Evolutionary conservation across 140 eudicot species (phyloP).

Genomic region (Flaveria floridana): DNA sequence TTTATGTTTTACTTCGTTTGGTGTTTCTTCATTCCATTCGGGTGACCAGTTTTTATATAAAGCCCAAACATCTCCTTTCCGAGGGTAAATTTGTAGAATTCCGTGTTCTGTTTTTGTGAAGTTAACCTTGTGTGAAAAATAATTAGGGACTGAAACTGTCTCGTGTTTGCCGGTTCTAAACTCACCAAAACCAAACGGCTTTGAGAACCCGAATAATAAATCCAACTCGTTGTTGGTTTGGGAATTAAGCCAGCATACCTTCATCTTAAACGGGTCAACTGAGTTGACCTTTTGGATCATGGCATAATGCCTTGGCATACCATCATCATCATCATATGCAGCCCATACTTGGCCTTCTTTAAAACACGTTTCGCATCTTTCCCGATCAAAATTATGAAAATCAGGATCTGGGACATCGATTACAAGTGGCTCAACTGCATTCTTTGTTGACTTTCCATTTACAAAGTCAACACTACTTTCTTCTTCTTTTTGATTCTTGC

Average conservation of each 20-base stretch:
- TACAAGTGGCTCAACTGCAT: constrained; percentile 25
- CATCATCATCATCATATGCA: constrained; percentile 66
- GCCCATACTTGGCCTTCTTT: constrained; percentile 65
- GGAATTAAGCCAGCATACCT: constrained; percentile 56
- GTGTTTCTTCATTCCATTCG: constrained; percentile 40
- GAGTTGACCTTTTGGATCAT: constrained; percentile 51
- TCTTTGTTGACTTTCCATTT: neutral
- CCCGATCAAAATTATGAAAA: constrained; percentile 53
- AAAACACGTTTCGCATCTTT: constrained; percentile 41
- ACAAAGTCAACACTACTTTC: neutral
- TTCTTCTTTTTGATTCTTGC: constrained; percentile 14
- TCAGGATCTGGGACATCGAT: constrained; percentile 61
- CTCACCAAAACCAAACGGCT: constrained; percentile 56
- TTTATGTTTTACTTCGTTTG: constrained; percentile 44
- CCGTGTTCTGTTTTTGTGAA: constrained; percentile 47
- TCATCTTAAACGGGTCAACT: constrained; percentile 50
- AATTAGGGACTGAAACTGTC: constrained; percentile 24
- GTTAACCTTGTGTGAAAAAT: constrained; percentile 53
- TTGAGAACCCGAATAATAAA: constrained; percentile 32
- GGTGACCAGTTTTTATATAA: constrained; percentile 50
- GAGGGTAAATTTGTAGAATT: constrained; percentile 47
- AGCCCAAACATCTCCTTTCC: constrained; percentile 71
- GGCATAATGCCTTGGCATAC: constrained; percentile 76
- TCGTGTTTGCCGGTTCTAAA: constrained; percentile 48
- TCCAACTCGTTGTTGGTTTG: constrained; percentile 34